Percentiles rank a stretch among this genome's conserved stretches.
Evolutionary conservation across 1,284 basidiomycete genomes (phyloP).

Genomic region (Ceratobasidium sp.): DNA sequence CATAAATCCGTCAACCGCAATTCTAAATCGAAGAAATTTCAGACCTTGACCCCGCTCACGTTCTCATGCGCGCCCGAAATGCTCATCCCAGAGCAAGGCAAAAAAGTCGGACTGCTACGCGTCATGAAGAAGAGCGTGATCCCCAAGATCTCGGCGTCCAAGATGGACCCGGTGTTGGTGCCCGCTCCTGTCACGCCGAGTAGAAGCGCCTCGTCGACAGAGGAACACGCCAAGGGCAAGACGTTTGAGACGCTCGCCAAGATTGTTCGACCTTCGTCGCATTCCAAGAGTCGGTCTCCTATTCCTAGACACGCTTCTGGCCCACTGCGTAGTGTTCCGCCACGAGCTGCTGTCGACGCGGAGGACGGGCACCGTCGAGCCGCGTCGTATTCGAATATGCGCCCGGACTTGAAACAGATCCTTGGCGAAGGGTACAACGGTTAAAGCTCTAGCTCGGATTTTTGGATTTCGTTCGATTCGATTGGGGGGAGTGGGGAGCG

Average conservation of each 20-base stretch:
- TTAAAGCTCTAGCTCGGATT: not conserved
- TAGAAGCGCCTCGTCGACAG: not conserved
- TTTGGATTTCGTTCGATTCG: not conserved
- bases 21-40: not conserved
- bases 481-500: not conserved
- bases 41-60: constrained; percentile 73
- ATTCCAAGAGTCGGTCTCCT: not conserved
- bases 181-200: not conserved
- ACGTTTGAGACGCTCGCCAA: constrained; percentile 9
- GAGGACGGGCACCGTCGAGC: constrained; percentile 14
- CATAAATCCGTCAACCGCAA: no score
- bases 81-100: constrained; percentile 73
- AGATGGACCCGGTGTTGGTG: constrained; percentile 44
- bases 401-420: constrained; percentile 23
- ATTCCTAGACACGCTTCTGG: not conserved
- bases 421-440: constrained; percentile 10
- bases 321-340: no score
- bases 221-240: constrained; percentile 3
- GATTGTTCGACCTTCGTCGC: not conserved
- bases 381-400: constrained; percentile 25
- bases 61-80: constrained; percentile 81
- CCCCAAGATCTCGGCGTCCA: constrained; percentile 62
- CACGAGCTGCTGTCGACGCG: not conserved
- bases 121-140: constrained; percentile 76
- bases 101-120: constrained; percentile 75